Conservation (phyloP, 257 asterid species). For the Solanum ossicruentum region DNA sequence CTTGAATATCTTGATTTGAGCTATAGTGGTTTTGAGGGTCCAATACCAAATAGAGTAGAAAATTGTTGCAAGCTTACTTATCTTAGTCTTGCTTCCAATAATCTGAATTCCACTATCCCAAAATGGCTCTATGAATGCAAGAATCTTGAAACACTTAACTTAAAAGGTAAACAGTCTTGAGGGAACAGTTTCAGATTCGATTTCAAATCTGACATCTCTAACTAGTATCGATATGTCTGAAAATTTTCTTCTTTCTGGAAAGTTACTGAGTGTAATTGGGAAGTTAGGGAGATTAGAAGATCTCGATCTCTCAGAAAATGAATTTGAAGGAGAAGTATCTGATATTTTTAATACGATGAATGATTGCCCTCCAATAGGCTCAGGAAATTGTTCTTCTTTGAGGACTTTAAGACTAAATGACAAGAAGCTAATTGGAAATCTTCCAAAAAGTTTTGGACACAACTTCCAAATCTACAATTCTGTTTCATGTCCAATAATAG, state of each 20-base stretch:
- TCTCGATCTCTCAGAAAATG: neutral
- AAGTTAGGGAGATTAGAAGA: neutral
- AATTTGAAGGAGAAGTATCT: conserved; percentile 9
- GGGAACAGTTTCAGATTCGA: conserved; percentile 8
- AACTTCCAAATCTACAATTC: conserved; percentile 4
- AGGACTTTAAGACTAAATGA: neutral
- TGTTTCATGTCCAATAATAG: neutral
- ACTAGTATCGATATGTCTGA: neutral
- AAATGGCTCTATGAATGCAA: conserved; percentile 20
- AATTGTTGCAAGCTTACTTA: neutral
- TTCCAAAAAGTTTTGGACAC: conserved; percentile 7
- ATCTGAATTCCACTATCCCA: conserved; percentile 17
- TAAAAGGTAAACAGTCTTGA: neutral
- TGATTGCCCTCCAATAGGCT: neutral
- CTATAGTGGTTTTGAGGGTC: neutral
- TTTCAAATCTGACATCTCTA: conserved; percentile 18
- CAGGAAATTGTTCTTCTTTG: neutral
- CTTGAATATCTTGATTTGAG: conserved; percentile 5
- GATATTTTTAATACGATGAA: conserved; percentile 12
- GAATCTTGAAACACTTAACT: neutral
- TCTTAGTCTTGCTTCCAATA: conserved; percentile 4
- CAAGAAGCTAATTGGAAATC: neutral
- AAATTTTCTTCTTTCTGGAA: conserved; percentile 19
- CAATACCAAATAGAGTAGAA: conserved; percentile 1
- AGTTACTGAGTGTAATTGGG: conserved; percentile 7